These are phyloP conservation scores for Cladosporium sp. DNA, from an alignment of 2,329 filamentous ascomycete genomes.

Conservation along the genomic window DNA sequence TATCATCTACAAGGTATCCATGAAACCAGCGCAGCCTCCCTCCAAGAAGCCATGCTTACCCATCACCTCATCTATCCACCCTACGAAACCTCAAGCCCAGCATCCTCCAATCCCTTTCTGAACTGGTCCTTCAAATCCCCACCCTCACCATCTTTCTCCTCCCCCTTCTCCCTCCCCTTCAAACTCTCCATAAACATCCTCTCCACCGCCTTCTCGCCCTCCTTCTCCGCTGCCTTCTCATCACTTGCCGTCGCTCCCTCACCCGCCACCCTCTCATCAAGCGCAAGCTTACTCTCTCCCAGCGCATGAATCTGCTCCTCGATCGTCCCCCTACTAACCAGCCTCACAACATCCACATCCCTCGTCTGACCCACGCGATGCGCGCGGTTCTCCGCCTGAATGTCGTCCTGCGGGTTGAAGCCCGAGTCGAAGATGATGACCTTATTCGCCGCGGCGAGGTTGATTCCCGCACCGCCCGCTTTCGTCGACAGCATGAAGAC, in stretches of 20 bases:
- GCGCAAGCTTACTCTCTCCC: slow-evolving; percentile 86
- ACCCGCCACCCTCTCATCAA: slow-evolving; percentile 71
- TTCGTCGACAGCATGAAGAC: slow-evolving; percentile 93
- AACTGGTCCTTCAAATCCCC: slow-evolving; percentile 40
- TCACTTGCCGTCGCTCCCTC: slow-evolving; percentile 42
- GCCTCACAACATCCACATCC: slow-evolving; percentile 82
- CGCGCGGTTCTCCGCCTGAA: slow-evolving; percentile 96
- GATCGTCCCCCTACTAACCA: slow-evolving; percentile 77
- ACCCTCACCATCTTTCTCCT: neutral
- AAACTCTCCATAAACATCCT: slow-evolving; percentile 35
- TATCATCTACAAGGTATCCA: no score
- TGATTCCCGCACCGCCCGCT: slow-evolving; percentile 95
- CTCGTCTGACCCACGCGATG: slow-evolving; percentile 90
- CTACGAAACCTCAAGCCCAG: slow-evolving; percentile 36
- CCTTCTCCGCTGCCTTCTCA: slow-evolving; percentile 42
- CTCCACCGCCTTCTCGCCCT: slow-evolving; percentile 31
- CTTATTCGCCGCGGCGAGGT: slow-evolving; percentile 92
- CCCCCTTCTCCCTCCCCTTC: slow-evolving; percentile 25
- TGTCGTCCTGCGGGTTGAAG: slow-evolving; percentile 97
- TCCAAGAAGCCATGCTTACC: no score
- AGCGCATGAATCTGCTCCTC: slow-evolving; percentile 92
- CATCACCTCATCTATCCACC: no score
- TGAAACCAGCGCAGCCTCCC: no score
- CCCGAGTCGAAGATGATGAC: slow-evolving; percentile 95
- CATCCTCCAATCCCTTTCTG: slow-evolving; percentile 37